Base-by-base conservation (phyloP, 257 asterid genomes). In the Scutellaria galericulata region DNA sequence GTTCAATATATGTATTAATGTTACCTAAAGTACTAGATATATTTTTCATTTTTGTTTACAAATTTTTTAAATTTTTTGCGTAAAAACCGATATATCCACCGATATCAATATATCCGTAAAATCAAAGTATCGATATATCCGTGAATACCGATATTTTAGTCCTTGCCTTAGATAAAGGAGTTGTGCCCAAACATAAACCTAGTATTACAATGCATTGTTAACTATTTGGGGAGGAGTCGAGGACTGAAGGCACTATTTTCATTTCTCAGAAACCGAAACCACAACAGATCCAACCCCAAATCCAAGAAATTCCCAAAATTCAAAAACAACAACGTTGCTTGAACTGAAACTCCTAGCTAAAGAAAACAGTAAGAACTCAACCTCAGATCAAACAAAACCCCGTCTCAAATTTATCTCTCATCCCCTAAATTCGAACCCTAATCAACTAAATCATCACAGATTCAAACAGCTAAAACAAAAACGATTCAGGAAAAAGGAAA, bases 371-470 rank as follows among this genome's bases (percentile, higher is more conserved):
- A 63, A 75, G 72, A 60, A 24, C n/a, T 45, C 70, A 24, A 62
- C 68, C 76, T 47, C 70, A 84, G 88, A 89, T 87, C 93, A 90
- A 83, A 60, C 55, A 73, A 78, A 76, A 67, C 67, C 74, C 80
- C 83, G 75, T 13, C 65, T 76, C 68, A 67, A 77, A 72, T 61
- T 55, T 52, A 75, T 51, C 55, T 39, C 44, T 47, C 68, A 20
- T 18, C 51, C 45, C 70, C 57, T 11, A 61, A 78, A 73, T 71
- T 67, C 74, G 11, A 64, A 55, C 66, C 77, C 67, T 72, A 77
- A 45, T 59, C 72, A 50, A 58, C 64, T 5, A 57, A 20, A 22
- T 60, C 13, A 24, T 14, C 5, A 51, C 53, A 53, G 56, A 84
- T 57, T 64, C 75, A 59, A 74, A 54, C 46, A 42, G 11, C 63